Evolutionary conservation across 495 filamentous ascomycete genomes (phyloP).

Genomic region (Sabuloglossum arenarium): DNA sequence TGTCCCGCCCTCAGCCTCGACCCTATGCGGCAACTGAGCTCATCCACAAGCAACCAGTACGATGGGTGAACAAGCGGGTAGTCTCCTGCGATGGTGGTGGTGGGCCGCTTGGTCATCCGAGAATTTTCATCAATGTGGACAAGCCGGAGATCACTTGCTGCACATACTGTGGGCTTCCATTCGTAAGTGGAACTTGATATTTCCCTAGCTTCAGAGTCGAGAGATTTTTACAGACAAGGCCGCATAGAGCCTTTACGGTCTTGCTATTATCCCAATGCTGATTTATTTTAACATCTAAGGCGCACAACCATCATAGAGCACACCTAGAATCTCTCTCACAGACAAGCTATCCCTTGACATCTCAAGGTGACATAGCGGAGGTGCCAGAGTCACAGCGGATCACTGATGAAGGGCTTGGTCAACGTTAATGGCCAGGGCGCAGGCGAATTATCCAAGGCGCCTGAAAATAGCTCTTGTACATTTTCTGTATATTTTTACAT

Average conservation of each 20-base stretch:
- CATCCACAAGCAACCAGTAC: conserved; percentile 87
- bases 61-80: conserved; percentile 62
- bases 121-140: conserved; percentile 93
- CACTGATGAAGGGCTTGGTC: conserved; percentile 20
- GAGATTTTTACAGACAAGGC: too few relatives aligned
- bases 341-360: conserved; percentile 53
- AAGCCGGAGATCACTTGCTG: conserved; percentile 84
- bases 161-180: conserved; percentile 88
- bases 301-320: conserved; percentile 65
- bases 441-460: not conserved
- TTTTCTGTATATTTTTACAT: not conserved
- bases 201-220: too few relatives aligned
- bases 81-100: conserved; percentile 89
- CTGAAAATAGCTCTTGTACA: not conserved
- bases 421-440: conserved; percentile 13
- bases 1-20: conserved; percentile 38
- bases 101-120: conserved; percentile 75
- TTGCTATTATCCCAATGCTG: too few relatives aligned
- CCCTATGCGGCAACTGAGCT: conserved; percentile 80
- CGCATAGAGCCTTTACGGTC: not conserved
- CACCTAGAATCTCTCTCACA: conserved; percentile 59
- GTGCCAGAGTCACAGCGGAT: conserved; percentile 16
- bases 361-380: conserved; percentile 16
- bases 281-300: conserved; percentile 25
- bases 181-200: conserved; percentile 34